Evolutionary conservation across 768 basidiomycete species (phyloP).

Genomic region (Xerocomus spinulosus): DNA sequence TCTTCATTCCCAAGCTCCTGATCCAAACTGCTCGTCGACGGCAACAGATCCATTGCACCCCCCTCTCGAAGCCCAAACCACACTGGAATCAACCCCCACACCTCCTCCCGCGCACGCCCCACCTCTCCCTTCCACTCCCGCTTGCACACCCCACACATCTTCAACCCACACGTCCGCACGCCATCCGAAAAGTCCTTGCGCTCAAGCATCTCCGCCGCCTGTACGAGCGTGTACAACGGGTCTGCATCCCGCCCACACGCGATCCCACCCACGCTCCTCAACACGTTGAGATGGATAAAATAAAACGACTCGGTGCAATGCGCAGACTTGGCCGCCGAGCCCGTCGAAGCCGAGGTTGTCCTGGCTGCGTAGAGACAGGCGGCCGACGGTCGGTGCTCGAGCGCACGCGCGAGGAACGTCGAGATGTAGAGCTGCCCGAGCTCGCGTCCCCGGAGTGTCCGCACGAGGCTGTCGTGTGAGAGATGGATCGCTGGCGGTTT

Average conservation of each 20-base stretch:
- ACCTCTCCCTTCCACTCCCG: conserved; percentile 41
- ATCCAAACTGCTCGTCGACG: not conserved
- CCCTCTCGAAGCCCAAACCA: conserved; percentile 54
- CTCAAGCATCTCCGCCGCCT: conserved; percentile 67
- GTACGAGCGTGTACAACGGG: conserved; percentile 62
- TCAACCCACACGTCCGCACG: conserved; percentile 46
- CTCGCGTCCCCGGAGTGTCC: conserved; percentile 62
- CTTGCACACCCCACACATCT: conserved; percentile 50
- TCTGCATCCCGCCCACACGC: conserved; percentile 71
- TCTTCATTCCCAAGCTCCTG: conserved; percentile 1
- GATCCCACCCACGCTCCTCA: conserved; percentile 68
- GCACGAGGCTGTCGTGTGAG: conserved; percentile 36
- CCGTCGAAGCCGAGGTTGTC: conserved; percentile 3
- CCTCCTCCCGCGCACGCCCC: conserved; percentile 49
- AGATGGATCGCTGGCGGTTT: conserved; percentile 23
- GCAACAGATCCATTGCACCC: conserved; percentile 2
- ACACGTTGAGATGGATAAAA: conserved; percentile 68
- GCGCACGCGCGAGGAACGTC: conserved; percentile 52
- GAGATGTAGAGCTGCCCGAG: conserved; percentile 57
- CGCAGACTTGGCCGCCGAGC: conserved; percentile 8
- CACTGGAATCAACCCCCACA: conserved; percentile 55
- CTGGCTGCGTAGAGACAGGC: conserved; percentile 43
- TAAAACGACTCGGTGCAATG: conserved; percentile 67
- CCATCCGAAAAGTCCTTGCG: conserved; percentile 70
- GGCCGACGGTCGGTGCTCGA: conserved; percentile 47